These are phyloP conservation scores for Phytophthora palmivora DNA, from an alignment of 352 stramenopile genomes.

Conservation along the genomic window DNA sequence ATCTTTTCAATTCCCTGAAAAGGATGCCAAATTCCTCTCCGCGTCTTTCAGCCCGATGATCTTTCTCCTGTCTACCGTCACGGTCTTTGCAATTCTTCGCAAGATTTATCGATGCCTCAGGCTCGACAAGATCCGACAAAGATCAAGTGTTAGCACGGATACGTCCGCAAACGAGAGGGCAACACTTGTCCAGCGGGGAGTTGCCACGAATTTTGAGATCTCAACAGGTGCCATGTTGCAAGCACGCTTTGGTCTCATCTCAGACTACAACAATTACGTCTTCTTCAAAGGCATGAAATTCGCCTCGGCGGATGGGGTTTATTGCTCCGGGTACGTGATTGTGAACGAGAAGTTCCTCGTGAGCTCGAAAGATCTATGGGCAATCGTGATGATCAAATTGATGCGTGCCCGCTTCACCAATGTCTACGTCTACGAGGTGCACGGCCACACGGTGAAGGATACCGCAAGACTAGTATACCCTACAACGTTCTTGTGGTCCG, in stretches of 20 bases:
- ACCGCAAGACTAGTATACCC: slow-evolving; percentile 41
- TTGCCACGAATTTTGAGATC: slow-evolving; percentile 39
- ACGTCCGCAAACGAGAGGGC: slow-evolving; percentile 17
- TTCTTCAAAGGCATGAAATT: slow-evolving; percentile 54
- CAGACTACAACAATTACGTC: slow-evolving; percentile 44
- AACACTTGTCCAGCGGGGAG: slow-evolving; percentile 4
- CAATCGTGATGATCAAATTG: slow-evolving; percentile 44
- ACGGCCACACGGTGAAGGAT: slow-evolving; percentile 38
- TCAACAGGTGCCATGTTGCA: slow-evolving; percentile 36
- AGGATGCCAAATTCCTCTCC: slow-evolving; percentile 19
- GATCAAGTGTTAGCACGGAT: slow-evolving; percentile 20
- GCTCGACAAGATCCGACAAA: slow-evolving; percentile 16
- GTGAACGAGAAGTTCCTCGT: slow-evolving; percentile 48
- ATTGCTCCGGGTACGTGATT: slow-evolving; percentile 45
- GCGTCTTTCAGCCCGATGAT: slow-evolving; percentile 26
- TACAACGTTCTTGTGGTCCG: slow-evolving; percentile 34
- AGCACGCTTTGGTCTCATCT: slow-evolving; percentile 43
- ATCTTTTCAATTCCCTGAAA: slow-evolving; percentile 24
- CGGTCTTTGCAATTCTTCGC: slow-evolving; percentile 10
- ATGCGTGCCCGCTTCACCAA: slow-evolving; percentile 25
- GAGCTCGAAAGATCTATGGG: slow-evolving; percentile 35
- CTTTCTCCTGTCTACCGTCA: slow-evolving; percentile 14
- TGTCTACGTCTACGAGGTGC: slow-evolving; percentile 45
- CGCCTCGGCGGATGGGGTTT: slow-evolving; percentile 43
- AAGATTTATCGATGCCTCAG: slow-evolving; percentile 24